Conservation (phyloP, 495 filamentous ascomycete genomes). For the Zalerion maritima region DNA sequence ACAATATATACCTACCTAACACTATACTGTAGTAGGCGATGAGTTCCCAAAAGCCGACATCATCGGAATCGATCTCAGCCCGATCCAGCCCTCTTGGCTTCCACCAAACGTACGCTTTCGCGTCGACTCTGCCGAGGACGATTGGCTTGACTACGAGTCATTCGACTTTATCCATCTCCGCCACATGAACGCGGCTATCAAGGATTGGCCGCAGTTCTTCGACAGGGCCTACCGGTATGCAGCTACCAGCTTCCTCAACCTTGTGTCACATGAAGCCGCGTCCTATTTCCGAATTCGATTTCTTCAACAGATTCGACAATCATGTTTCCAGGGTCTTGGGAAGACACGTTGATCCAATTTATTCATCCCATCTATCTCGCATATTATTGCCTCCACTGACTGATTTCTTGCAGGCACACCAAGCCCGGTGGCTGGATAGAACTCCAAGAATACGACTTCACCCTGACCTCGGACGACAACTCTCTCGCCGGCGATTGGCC, state of each 20-base stretch:
- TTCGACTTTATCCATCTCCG: constrained; percentile 39
- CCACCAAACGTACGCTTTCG: constrained; percentile 34
- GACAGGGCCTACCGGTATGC: constrained; percentile 18
- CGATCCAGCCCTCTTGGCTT: constrained; percentile 13
- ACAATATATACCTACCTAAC: no score
- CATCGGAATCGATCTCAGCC: constrained; percentile 10
- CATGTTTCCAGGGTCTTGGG: no score
- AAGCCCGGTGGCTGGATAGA: constrained; percentile 40
- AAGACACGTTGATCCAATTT: no score
- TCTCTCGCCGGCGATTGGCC: constrained; percentile 16
- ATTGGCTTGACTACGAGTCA: constrained; percentile 26
- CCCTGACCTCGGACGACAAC: constrained; percentile 17
- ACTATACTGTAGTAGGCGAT: constrained; percentile 45
- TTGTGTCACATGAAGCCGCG: no score
- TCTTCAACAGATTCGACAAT: no score
- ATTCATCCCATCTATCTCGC: no score
- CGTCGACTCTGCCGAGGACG: constrained; percentile 35
- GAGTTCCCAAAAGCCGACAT: constrained; percentile 28
- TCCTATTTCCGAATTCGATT: constrained; percentile 18
- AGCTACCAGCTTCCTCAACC: no score
- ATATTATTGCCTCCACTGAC: no score
- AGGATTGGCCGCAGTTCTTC: constrained; percentile 27
- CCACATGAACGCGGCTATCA: constrained; percentile 26
- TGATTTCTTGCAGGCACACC: constrained; percentile 24
- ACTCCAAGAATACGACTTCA: constrained; percentile 27